Evolutionary conservation across 164 flowering plant species (phyloP), one percentile per base, ranked within the genome.

Genomic region (Nymphaea colorata): DNA sequence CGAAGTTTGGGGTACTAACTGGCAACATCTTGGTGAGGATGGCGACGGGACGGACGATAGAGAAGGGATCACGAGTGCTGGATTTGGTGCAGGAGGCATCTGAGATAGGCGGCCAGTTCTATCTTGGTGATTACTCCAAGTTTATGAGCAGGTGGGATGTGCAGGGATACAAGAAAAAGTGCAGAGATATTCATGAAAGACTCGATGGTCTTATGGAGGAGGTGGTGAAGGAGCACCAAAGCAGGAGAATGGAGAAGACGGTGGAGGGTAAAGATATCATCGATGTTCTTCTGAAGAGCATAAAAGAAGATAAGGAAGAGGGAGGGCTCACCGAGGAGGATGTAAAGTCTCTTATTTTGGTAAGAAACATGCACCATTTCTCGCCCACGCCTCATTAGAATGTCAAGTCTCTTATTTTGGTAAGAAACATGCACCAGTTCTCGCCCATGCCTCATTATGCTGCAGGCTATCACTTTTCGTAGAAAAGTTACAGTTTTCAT

Each of bases 351-450:
- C 67, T 86, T n/a, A 66, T 84, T 36, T 42, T 82, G 87, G 94
- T 86, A 81, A n/a, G n/a, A n/a, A n/a, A n/a, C n/a, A n/a, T n/a
- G n/a, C n/a, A n/a, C n/a, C n/a, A n/a, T n/a, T n/a, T n/a, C n/a
- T n/a, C n/a, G n/a, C n/a, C n/a, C n/a, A n/a, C n/a, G n/a, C n/a
- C n/a, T n/a, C n/a, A n/a, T n/a, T n/a, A 76, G 42, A 79, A 85
- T 66, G 80, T 88, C 67, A 88, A 88, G 67, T 88, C 84, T 16
- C 67, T 86, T n/a, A 66, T 84, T 41, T 42, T 82, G 87, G 94
- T 86, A 81, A 25, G 36, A 25, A 25, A 25, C 36, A 25, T 25
- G 36, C 36, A 25, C 36, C 0, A 25, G 36, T 25, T 25, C 36
- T 25, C 36, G 36, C 36, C 36, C 36, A 25, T 25, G 36, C 36